Evolutionary conservation across 2,329 filamentous ascomycete species (phyloP), one percentile per base, ranked within the genome.

Genomic region (Allantophomopsis lycopodina): DNA sequence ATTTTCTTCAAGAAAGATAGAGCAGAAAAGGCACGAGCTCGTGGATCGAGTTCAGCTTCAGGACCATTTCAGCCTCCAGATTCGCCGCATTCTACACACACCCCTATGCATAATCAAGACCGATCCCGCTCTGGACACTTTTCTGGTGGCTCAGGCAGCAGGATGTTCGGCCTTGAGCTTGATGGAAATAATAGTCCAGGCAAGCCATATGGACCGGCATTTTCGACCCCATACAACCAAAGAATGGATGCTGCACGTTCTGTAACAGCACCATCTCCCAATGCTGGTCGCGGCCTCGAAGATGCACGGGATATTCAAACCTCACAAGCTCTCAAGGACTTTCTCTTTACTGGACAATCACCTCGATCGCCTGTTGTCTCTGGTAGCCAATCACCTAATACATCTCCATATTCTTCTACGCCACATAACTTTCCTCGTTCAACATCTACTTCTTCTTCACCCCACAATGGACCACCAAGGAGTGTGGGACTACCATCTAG

Each of bases 1-100:
- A 72, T 94, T 46, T 80, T 96, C 55, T 96, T 96, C 65, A 80
- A 81, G 44, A 87, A 86, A 28, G 83, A 94, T 50, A 75, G 83
- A 37, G 80, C 83, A 44, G 83, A 91, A 58, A 82, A 77, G 54
- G 77, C 78, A 39, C 68, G 70, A 43, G 70, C 69, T 35, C 66
- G 66, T 18, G 68, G 69, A 42, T 61, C 51, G 42, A 62, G 48
- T 47, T 48, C 47, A 15, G 52, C 57, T 23, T 51, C 60, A 7
- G 58, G 61, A 8, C 64, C 68, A 4, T 66, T 69, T 42, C 76
- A 70, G n/a, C 72, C 73, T n/a, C 63, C 66, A 15, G 60, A 59
- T 37, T 59, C 62, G 32, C 55, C 58, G 14, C 54, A 57, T 33
- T 51, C 47, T 44, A 54, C 40, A 49, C 58, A 43, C 41, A 54